Percentiles rank a stretch among this genome's conserved stretches.
These are phyloP conservation scores for Odonthalia washingtoniensis DNA, from an alignment of 31 red algal genomes.

Conservation along the genomic window DNA sequence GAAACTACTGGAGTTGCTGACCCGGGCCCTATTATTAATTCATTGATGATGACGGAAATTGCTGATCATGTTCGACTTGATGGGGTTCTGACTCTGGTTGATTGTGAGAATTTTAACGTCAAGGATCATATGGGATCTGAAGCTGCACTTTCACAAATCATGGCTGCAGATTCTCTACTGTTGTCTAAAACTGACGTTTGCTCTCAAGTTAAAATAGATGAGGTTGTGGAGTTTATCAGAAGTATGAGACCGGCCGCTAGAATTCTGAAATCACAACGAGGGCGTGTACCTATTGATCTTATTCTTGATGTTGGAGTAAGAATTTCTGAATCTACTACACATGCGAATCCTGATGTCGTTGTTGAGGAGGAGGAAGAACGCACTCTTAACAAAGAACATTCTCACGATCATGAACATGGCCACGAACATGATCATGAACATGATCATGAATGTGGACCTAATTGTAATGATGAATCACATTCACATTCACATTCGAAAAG, in stretches of 20 bases:
- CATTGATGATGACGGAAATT: constrained; percentile 76
- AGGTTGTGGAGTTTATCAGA: constrained; percentile 62
- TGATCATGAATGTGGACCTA: constrained; percentile 52
- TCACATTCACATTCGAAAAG: constrained; percentile 2
- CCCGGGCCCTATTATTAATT: constrained; percentile 88
- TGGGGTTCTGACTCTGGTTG: constrained; percentile 84
- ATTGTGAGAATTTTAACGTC: constrained; percentile 71
- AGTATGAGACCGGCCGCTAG: constrained; percentile 68
- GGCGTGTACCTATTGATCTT: constrained; percentile 70
- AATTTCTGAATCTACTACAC: constrained; percentile 50
- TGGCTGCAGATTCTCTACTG: constrained; percentile 83
- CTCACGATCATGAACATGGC: constrained; percentile 36
- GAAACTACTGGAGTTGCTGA: constrained; percentile 96
- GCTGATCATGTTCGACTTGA: constrained; percentile 75
- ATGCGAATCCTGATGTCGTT: constrained; percentile 24
- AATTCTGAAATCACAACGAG: constrained; percentile 73
- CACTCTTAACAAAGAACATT: constrained; percentile 22
- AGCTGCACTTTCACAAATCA: constrained; percentile 79
- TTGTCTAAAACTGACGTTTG: constrained; percentile 89
- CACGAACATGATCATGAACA: too few species aligned
- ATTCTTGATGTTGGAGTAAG: constrained; percentile 79
- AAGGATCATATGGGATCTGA: constrained; percentile 56
- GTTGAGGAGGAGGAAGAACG: background rate
- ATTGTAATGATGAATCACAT: constrained; percentile 63
- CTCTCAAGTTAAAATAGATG: constrained; percentile 34